These are phyloP conservation scores for Sclerotinia subarctica DNA, from an alignment of 2,329 filamentous ascomycete species.

Conservation along the genomic window DNA sequence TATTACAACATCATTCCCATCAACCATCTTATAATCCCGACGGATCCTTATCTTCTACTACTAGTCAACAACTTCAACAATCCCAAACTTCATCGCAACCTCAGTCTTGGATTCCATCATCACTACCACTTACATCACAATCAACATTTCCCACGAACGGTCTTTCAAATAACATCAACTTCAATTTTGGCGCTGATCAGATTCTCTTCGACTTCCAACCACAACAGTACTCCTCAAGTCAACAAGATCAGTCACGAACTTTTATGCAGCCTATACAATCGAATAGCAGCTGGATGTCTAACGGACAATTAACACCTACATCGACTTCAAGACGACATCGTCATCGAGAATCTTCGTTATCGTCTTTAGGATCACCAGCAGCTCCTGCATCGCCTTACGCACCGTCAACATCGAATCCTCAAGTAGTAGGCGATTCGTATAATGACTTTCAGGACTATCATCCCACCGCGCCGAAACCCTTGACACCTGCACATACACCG, in stretches of 20 bases:
- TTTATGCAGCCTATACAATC: conserved; percentile 37
- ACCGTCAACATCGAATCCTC: conserved; percentile 54
- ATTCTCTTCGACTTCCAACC: conserved; percentile 31
- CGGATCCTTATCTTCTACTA: neutral
- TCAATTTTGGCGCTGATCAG: conserved; percentile 31
- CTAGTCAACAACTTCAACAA: neutral
- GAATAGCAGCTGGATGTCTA: conserved; percentile 34
- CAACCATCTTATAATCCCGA: neutral
- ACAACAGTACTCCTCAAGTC: conserved; percentile 26
- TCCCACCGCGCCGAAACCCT: conserved; percentile 36
- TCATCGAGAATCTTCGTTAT: conserved; percentile 59
- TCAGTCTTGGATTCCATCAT: neutral
- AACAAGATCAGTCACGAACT: conserved; percentile 23
- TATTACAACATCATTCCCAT: conserved; percentile 9
- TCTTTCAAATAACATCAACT: conserved; percentile 26
- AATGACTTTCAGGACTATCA: conserved; percentile 41
- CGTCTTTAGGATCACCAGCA: conserved; percentile 54
- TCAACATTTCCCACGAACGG: conserved; percentile 21
- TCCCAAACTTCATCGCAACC: neutral
- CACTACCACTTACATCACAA: conserved; percentile 4
- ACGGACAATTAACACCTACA: conserved; percentile 38
- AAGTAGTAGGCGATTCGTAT: conserved; percentile 50
- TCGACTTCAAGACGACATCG: conserved; percentile 42
- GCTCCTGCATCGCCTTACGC: conserved; percentile 59
- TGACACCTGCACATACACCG: conserved; percentile 39